Evolutionary conservation across 2,329 filamentous ascomycete genomes (phyloP).

Genomic region (Graphilbum ipis-grandicollis): DNA sequence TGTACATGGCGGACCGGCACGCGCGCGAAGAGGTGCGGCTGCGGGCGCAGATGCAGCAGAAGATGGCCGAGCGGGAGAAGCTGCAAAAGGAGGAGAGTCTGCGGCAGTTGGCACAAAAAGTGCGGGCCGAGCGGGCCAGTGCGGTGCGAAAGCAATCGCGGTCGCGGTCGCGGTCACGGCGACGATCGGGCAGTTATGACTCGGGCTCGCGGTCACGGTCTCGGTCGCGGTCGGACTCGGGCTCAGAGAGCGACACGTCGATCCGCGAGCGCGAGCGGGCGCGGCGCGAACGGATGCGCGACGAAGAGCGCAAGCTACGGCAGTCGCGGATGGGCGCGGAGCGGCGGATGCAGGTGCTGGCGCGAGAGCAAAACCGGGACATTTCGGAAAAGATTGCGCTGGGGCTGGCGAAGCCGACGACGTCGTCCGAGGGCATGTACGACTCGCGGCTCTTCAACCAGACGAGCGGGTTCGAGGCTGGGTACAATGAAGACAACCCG

Average conservation of each 20-base stretch:
- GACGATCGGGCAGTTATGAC: slow-evolving; percentile 18
- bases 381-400: slow-evolving; percentile 95
- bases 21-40: slow-evolving; percentile 91
- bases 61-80: slow-evolving; percentile 92
- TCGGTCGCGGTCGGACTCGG: slow-evolving; percentile 29
- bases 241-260: slow-evolving; percentile 41
- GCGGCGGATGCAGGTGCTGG: slow-evolving; percentile 79
- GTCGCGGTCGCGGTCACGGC: slow-evolving; percentile 21
- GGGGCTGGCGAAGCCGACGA: slow-evolving; percentile 84
- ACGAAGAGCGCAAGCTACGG: slow-evolving; percentile 76
- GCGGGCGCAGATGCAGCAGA: slow-evolving; percentile 85
- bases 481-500: slow-evolving; percentile 92
- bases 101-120: slow-evolving; percentile 74
- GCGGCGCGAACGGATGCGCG: slow-evolving; percentile 59
- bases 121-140: slow-evolving; percentile 57
- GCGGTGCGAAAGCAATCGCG: slow-evolving; percentile 21
- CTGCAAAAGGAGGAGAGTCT: slow-evolving; percentile 84
- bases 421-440: slow-evolving; percentile 88
- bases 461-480: slow-evolving; percentile 72
- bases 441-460: slow-evolving; percentile 93
- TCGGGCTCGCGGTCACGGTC: slow-evolving; percentile 14
- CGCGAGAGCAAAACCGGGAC: slow-evolving; percentile 87
- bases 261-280: slow-evolving; percentile 60
- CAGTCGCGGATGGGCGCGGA: slow-evolving; percentile 95
- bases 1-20: slow-evolving; percentile 88